Percentiles rank a stretch among this genome's conserved stretches.
phyloP scores from a whole-genome alignment of 495 filamentous ascomycete species.

The Hyaloscypha variabilis region DNA sequence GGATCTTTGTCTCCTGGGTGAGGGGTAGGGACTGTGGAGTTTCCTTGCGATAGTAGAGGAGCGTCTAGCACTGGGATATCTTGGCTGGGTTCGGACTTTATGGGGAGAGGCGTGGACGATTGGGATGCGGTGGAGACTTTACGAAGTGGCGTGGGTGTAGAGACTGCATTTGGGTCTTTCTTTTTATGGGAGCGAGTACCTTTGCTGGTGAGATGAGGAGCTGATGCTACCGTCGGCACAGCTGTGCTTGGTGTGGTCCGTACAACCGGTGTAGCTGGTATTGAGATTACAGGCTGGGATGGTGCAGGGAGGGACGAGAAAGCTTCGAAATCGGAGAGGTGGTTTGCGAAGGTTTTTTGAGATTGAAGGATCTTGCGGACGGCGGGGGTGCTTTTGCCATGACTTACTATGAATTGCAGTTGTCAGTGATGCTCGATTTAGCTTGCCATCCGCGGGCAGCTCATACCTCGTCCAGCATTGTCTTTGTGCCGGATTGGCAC shows the following conservation, averaged over 20 bases:
- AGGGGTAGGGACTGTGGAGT: conserved; percentile 31
- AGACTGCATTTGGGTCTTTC: conserved; percentile 40
- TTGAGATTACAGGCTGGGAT: conserved; percentile 23
- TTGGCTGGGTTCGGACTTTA: conserved; percentile 26
- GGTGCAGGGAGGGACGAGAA: conserved; percentile 45
- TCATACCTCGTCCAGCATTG: conserved; percentile 46
- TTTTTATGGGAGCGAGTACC: conserved; percentile 30
- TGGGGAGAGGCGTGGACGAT: conserved; percentile 25
- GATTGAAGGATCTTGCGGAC: conserved; percentile 90
- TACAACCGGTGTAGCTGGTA: conserved; percentile 24
- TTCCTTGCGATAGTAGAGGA: conserved; percentile 20
- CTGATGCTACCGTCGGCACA: not conserved
- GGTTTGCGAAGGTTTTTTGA: conserved; percentile 90
- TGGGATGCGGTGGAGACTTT: conserved; percentile 25
- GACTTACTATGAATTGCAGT: conserved; percentile 22
- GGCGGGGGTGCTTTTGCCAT: conserved; percentile 69
- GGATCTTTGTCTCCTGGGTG: conserved; percentile 61
- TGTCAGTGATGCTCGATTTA: not conserved
- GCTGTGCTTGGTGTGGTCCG: not conserved
- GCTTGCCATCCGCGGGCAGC: not conserved
- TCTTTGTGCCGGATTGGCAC: conserved; percentile 59
- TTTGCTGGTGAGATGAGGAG: conserved; percentile 21
- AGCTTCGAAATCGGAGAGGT: conserved; percentile 88
- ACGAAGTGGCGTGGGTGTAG: conserved; percentile 26
- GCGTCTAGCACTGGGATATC: conserved; percentile 25